Base-by-base conservation (phyloP, 108 stramenopile species). In the Cyclostephanos tholiformis region DNA sequence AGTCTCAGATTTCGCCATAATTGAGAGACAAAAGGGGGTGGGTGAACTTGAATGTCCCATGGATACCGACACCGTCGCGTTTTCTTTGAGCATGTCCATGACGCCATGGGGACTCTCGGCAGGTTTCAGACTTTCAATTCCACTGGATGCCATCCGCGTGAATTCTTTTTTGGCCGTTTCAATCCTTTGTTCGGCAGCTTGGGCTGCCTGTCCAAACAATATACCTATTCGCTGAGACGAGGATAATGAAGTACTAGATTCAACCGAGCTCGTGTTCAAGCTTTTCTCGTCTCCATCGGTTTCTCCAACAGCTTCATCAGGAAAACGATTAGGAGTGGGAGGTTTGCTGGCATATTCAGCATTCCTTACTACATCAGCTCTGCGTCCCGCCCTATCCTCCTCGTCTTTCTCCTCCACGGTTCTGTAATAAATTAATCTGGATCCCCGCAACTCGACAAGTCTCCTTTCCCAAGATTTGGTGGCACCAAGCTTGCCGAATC, bases 51-150 rank as follows among this genome's bases (percentile, higher is more conserved):
- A 76, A 76, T 74, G 72, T 9, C 90, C 89, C 26, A 75, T 76
- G 4, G 81, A 77, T 22, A 87, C 91, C 23, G 80, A 69, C 17
- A 91, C 86, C 39, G 68, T 73, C 8, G 91, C 93, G 50, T 83
- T 79, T 70, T 95, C 93, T 67, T 92, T 92, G 55, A 77, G 61
- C 27, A 95, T 63, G 74, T 95, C 93, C 32, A 95, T 69, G 38
- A 85, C 64, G 26, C 93, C 93, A 51, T 89, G 83, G 12, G 89
- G 90, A 48, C 65, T 41, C 25, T 71, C 68, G 27, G 66, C 52
- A 44, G 65, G 51, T 46, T 67, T 77, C 23, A 58, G 30, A 23
- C 52, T 52, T 51, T 77, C 81, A 16, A 73, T 46, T 59, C 74
- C 81, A 19, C 65, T 56, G 36, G 76, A 43, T 3, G 76, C 76